phyloP scores from a whole-genome alignment of 345 rosid species.

The Eucalyptus paniculata region DNA sequence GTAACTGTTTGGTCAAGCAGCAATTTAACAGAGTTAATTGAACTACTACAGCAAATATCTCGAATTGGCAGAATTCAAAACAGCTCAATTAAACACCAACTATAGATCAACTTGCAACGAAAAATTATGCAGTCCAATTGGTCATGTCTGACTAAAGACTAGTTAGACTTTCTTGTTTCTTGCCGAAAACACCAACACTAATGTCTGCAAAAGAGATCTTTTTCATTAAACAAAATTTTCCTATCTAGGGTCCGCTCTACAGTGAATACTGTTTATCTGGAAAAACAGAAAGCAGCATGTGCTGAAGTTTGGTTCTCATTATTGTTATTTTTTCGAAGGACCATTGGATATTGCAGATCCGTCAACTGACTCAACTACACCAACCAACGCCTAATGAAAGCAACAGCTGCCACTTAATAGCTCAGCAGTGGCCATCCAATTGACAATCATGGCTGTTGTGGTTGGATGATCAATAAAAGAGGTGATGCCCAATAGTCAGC shows the following conservation, averaged over 20 bases:
- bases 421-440: neutral
- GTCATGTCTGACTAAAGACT: neutral
- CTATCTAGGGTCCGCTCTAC: neutral
- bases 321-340: neutral
- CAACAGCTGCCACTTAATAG: neutral
- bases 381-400: neutral
- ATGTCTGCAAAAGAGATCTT: neutral
- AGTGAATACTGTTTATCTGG: neutral
- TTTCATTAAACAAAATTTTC: neutral
- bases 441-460: neutral
- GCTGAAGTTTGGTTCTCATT: neutral
- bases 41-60: neutral
- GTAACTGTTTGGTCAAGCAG: constrained; percentile 45
- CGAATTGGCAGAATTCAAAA: neutral
- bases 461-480: neutral
- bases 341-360: neutral
- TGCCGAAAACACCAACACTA: neutral
- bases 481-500: neutral
- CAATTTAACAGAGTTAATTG: neutral
- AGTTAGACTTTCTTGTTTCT: neutral
- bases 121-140: neutral
- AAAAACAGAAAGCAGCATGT: neutral
- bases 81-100: neutral
- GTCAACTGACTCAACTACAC: neutral
- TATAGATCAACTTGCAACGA: neutral